Percentiles rank a stretch among this genome's conserved stretches.
Evolutionary conservation across 2,329 filamentous ascomycete genomes (phyloP).

Genomic region (Chaetomium sp.): DNA sequence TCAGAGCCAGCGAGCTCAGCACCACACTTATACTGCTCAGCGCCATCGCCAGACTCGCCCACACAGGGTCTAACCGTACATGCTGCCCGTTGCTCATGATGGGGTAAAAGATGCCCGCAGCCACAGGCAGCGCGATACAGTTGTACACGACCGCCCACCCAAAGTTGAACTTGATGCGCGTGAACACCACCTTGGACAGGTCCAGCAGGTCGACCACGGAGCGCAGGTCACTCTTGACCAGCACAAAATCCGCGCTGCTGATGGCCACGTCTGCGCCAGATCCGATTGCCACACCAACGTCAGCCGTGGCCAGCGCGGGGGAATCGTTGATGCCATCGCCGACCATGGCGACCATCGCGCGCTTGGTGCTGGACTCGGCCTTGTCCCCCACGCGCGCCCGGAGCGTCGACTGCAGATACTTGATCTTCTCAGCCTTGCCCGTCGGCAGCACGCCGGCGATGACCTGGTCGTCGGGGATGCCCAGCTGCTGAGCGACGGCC

Average conservation of each 20-base stretch:
- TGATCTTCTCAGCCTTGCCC: conserved; percentile 75
- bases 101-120: conserved; percentile 75
- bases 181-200: conserved; percentile 71
- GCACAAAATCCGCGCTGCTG: conserved; percentile 77
- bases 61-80: conserved; percentile 72
- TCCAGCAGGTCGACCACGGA: conserved; percentile 73
- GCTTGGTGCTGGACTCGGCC: conserved; percentile 35
- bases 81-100: conserved; percentile 54
- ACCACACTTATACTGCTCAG: conserved; percentile 89
- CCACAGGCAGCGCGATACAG: conserved; percentile 73
- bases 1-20: conserved; percentile 74
- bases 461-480: conserved; percentile 73
- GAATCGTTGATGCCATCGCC: conserved; percentile 91
- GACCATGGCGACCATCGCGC: conserved; percentile 73
- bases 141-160: conserved; percentile 86
- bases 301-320: conserved; percentile 76
- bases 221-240: conserved; percentile 67
- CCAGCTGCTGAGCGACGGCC: conserved; percentile 74
- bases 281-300: conserved; percentile 82
- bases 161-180: conserved; percentile 82
- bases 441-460: conserved; percentile 85
- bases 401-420: conserved; percentile 59
- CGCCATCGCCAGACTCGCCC: conserved; percentile 92
- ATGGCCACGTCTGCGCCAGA: conserved; percentile 84
- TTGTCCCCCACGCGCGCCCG: conserved; percentile 39